Base-by-base conservation (phyloP, 1,284 basidiomycete genomes). In the Fistulinella cinereoalba region DNA sequence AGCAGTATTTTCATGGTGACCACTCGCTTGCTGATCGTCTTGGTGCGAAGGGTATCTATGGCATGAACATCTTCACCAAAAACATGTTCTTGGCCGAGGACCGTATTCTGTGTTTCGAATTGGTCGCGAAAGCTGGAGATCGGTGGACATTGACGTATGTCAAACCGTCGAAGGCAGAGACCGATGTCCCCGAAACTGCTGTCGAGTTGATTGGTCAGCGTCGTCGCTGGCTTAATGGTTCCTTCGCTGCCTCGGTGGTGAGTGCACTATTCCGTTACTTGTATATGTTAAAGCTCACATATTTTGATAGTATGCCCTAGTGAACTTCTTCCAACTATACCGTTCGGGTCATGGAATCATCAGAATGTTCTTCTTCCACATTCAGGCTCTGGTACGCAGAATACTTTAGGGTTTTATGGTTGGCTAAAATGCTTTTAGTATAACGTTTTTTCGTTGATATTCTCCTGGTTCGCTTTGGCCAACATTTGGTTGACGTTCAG, bases 1-100 rank as follows among this genome's bases (percentile, higher is more conserved):
- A 96, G 61, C 95, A 98, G 66, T 98, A 98, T 72, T 98, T 98
- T 78, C 95, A 98, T 61, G 96, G 96, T 58, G 96, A 99, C 65
- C 94, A 97, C 66, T 93, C 91, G 1, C 72, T 95, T 60, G 93
- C 95, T 16, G 92, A 94, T 56, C 84, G 94, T 46, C 79, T 97
- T 29, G 96, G 95, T 16, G 77, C 85, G 34, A 97, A 97, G 72
- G 96, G 95, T 71, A 88, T 97, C 47, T 86, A 97, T 56, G 92
- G 94, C 28, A 98, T 98, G 96, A 88, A 88, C 67, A 99, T 99
- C 60, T 98, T 98, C 73, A 95, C 91, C 28, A 91, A 91, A 71
- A 95, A 94, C 74, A 95, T 90, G 88, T 91, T 90, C 73, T 83
- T 97, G 68, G 94, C 92, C 43, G 92, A 95, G 69, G 92, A 95